Evolutionary conservation across 1,284 basidiomycete species (phyloP).

Genomic region (Sutorius eximius): DNA sequence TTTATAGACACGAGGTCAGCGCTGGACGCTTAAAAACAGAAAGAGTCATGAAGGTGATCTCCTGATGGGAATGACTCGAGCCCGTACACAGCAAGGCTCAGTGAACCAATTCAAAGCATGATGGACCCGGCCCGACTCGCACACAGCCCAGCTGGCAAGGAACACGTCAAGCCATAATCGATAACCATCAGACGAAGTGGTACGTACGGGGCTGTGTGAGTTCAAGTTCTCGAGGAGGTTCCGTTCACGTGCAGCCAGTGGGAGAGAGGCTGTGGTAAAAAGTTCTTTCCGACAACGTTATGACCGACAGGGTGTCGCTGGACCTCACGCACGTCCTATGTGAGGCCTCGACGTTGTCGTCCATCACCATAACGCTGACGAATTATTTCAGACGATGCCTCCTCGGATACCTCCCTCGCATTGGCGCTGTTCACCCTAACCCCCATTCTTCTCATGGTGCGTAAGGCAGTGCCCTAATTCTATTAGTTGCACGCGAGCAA

Average conservation of each 20-base stretch:
- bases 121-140: not conserved
- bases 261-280: too few species aligned
- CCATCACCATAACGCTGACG: not conserved
- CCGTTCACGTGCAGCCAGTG: too few species aligned
- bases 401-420: constrained; percentile 57
- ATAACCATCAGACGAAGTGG: too few species aligned
- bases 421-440: constrained; percentile 73
- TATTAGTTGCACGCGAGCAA: not conserved
- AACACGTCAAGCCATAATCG: not conserved
- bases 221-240: too few species aligned
- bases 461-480: constrained; percentile 10
- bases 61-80: constrained; percentile 1
- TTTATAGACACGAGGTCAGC: constrained; percentile 7
- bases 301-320: constrained; percentile 42
- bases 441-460: constrained; percentile 75
- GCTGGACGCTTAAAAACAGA: not conserved
- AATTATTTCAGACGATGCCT: constrained; percentile 57
- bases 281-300: constrained; percentile 8
- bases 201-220: not conserved
- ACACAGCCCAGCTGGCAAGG: not conserved
- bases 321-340: constrained; percentile 71
- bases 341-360: constrained; percentile 33
- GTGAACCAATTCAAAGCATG: not conserved
- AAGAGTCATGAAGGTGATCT: not conserved
- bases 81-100: not conserved